Percentiles rank a stretch among this genome's conserved stretches.
These are phyloP conservation scores for Apiospora sp. DNA, from an alignment of 2,329 filamentous ascomycete genomes.

Conservation along the genomic window DNA sequence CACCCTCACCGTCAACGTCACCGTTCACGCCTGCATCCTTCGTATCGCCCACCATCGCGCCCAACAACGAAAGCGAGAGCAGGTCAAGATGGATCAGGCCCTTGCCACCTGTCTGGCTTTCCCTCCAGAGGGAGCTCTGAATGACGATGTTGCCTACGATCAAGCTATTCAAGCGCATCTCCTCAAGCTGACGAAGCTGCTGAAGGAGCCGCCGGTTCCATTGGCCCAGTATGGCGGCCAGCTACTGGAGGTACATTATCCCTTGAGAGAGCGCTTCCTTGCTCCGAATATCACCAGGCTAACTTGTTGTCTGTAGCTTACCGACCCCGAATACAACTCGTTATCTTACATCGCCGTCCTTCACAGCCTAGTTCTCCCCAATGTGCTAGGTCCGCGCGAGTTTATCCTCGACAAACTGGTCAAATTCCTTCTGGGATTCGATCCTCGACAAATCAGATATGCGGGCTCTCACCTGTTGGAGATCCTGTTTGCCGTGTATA, in stretches of 20 bases:
- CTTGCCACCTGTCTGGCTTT: slow-evolving; percentile 52
- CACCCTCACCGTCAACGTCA: not conserved
- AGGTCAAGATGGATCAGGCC: slow-evolving; percentile 46
- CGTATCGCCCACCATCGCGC: not conserved
- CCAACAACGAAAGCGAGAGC: not conserved
- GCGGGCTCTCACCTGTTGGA: slow-evolving; percentile 51
- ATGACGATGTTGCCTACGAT: slow-evolving; percentile 50
- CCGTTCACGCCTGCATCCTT: not conserved
- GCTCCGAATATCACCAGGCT: not conserved
- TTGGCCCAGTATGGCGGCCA: slow-evolving; percentile 45
- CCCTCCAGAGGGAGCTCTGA: slow-evolving; percentile 41
- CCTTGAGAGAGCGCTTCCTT: not conserved
- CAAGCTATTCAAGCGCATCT: slow-evolving; percentile 48
- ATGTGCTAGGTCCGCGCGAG: slow-evolving; percentile 37
- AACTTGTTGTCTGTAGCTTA: slow-evolving; percentile 45
- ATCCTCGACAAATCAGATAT: slow-evolving; percentile 61
- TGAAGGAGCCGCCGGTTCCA: slow-evolving; percentile 43
- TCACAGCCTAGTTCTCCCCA: slow-evolving; percentile 46
- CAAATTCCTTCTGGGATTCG: slow-evolving; percentile 57
- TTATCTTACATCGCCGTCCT: slow-evolving; percentile 61
- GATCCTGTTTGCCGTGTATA: slow-evolving; percentile 51
- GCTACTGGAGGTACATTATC: slow-evolving; percentile 50
- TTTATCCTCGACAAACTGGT: slow-evolving; percentile 52
- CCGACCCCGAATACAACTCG: slow-evolving; percentile 58
- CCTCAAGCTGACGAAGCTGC: slow-evolving; percentile 46